Percentiles rank a stretch among this genome's conserved stretches.
Conservation (phyloP, 2,329 filamentous ascomycete species). For the Aspergillus ruber region DNA sequence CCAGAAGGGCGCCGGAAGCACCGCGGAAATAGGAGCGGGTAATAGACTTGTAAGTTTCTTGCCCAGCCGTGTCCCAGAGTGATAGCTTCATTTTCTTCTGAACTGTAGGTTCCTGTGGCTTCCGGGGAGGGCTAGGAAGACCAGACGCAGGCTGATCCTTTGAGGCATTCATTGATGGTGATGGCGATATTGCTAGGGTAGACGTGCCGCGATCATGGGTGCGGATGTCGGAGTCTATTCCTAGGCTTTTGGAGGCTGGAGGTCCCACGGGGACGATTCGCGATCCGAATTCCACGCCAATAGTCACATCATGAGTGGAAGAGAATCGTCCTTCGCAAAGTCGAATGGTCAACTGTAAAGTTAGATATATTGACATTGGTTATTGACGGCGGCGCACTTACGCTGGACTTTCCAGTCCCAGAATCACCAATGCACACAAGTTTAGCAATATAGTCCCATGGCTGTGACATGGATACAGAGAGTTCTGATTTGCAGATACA, state of each 20-base stretch:
- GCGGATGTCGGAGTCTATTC: conserved; percentile 41
- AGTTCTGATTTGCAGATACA: not conserved
- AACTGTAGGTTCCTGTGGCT: conserved; percentile 27
- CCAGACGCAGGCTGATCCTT: conserved; percentile 17
- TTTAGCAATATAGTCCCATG: conserved; percentile 99
- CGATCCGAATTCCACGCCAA: conserved; percentile 92
- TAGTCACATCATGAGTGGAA: conserved; percentile 91
- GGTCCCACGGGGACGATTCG: conserved; percentile 87
- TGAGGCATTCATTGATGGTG: conserved; percentile 6
- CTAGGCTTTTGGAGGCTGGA: conserved; percentile 59
- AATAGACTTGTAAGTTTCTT: conserved; percentile 96
- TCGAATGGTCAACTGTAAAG: conserved; percentile 71
- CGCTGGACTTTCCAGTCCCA: conserved; percentile 85
- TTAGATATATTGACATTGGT: not conserved
- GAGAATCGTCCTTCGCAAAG: conserved; percentile 96
- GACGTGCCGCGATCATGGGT: conserved; percentile 5
- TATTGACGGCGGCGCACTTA: conserved; percentile 27
- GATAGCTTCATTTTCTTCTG: conserved; percentile 86
- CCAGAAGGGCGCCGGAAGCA: conserved; percentile 69
- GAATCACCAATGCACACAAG: conserved; percentile 96
- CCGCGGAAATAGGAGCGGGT: conserved; percentile 91
- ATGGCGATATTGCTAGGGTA: conserved; percentile 5
- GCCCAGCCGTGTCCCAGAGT: conserved; percentile 92
- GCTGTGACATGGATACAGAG: conserved; percentile 42
- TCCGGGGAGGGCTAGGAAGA: conserved; percentile 31